Base-by-base conservation (phyloP, 2,329 filamentous ascomycete species). In the Trichoderma atroviride region DNA sequence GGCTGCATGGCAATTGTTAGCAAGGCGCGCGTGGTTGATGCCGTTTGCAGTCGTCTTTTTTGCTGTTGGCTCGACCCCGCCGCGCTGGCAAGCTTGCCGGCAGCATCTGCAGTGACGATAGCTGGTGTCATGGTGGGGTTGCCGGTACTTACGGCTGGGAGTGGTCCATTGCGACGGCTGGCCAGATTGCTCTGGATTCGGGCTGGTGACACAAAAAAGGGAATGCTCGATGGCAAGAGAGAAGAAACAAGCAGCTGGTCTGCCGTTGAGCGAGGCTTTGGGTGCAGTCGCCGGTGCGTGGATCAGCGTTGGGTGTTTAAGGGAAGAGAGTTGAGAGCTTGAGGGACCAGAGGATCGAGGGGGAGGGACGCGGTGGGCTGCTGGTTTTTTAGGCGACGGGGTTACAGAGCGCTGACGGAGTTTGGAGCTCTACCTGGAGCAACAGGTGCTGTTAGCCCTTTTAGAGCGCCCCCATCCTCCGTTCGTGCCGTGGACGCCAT, bases 1-100 rank as follows among this genome's bases (percentile, higher is more conserved):
- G 97, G 81, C 74, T 73, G 62, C 35, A 69, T 35, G 35, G 50
- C 31, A 13, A 27, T 53, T 68, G 70, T 73, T 69, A 73, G 71
- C 58, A 59, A 69, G 22, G 16, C 13, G 24, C 24, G 7, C 56
- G 19, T 50, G 14, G 57, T 4, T 13, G 24, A 68, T 33, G 57
- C 61, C 33, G n/a, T 22, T 43, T 29, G 27, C 31, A 7, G 14
- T 56, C 27, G 27, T 33, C 29, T 33, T 56, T 31, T 14, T 33
- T 24, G 57, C 59, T 61, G 47, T 61, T 43, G 65, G 24, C 65
- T 68, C 57, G 37, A 68, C 69, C 69, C 69, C 69, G 64, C 69
- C 43, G 55, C 22, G 37, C 62, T 62, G 43, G 52, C 31, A 62
- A 60, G 63, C 64, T 66, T 62, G 68, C 35, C 57, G 19, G 35